Conservation (phyloP, 202 grass and related monocot species). For the Hordeum pubiflorum region DNA sequence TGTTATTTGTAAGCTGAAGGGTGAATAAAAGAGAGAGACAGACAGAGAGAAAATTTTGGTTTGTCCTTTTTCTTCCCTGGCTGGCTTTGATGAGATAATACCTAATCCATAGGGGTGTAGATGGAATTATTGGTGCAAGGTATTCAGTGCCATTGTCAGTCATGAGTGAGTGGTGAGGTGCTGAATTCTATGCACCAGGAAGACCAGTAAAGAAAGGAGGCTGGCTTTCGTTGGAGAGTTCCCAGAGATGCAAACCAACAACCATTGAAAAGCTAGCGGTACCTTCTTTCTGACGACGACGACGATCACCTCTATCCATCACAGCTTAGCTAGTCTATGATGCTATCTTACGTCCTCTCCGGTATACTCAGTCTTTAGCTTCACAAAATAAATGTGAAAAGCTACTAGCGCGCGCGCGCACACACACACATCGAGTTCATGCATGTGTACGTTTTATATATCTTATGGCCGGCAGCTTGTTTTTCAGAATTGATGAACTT, state of each 20-base stretch:
- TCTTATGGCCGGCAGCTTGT: not conserved
- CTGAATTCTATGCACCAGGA: slow-evolving; percentile 48
- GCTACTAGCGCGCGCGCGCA: not conserved
- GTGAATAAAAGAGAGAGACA: no score
- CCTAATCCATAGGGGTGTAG: not conserved
- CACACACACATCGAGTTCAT: not conserved
- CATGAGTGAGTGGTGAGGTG: slow-evolving; percentile 53
- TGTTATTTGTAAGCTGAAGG: not conserved
- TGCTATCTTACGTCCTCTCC: not conserved
- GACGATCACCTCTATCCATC: slow-evolving; percentile 18
- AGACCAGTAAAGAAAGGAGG: slow-evolving; percentile 16
- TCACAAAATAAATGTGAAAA: not conserved
- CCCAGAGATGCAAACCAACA: slow-evolving; percentile 41
- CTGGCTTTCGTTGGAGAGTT: slow-evolving; percentile 23
- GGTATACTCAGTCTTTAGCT: not conserved
- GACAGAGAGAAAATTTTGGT: not conserved
- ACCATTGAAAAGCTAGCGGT: slow-evolving; percentile 38
- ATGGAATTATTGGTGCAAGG: slow-evolving; percentile 48
- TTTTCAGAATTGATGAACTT: not conserved
- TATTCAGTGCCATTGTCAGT: slow-evolving; percentile 53
- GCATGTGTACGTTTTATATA: not conserved
- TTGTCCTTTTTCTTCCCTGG: not conserved
- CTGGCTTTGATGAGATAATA: not conserved
- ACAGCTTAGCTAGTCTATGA: not conserved
- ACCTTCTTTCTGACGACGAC: slow-evolving; percentile 28